These are phyloP conservation scores for Penicillium italicum DNA, from an alignment of 2,329 filamentous ascomycete genomes.

Conservation along the genomic window DNA sequence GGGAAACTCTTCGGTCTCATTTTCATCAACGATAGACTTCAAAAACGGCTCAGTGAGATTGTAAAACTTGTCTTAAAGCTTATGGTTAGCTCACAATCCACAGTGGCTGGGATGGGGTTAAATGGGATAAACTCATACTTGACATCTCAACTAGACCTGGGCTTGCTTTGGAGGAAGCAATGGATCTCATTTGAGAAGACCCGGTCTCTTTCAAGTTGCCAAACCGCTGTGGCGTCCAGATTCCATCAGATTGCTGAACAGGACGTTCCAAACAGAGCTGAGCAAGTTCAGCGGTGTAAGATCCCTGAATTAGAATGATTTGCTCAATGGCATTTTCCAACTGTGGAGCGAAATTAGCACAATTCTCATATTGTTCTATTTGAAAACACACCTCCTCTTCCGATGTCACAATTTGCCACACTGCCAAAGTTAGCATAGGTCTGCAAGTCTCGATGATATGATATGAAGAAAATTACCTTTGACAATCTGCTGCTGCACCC, in stretches of 20 bases:
- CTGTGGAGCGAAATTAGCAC: not conserved
- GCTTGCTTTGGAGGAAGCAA: not conserved
- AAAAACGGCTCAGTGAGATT: conserved; percentile 28
- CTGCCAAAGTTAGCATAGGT: not conserved
- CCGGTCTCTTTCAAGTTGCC: not conserved
- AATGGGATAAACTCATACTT: conserved; percentile 4
- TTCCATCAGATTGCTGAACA: conserved; percentile 11
- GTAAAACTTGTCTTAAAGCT: conserved; percentile 27
- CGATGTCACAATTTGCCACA: conserved; percentile 9
- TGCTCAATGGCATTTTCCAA: conserved; percentile 9
- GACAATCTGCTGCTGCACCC: conserved; percentile 18
- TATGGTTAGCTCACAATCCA: not conserved
- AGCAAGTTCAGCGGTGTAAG: not conserved
- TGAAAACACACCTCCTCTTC: conserved; percentile 3
- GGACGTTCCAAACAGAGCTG: conserved; percentile 7
- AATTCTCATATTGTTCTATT: too few relatives aligned
- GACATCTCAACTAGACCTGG: conserved; percentile 14
- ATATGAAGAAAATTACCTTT: conserved; percentile 12
- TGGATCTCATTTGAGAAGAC: not conserved
- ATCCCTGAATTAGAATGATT: conserved; percentile 7
- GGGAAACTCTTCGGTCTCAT: conserved; percentile 26
- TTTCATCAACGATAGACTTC: conserved; percentile 14
- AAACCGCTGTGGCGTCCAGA: conserved; percentile 12
- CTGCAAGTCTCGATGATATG: too few relatives aligned
- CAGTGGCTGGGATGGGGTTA: too few relatives aligned